Conservation (phyloP, 140 eudicot genomes). For the Bidens hawaiensis region DNA sequence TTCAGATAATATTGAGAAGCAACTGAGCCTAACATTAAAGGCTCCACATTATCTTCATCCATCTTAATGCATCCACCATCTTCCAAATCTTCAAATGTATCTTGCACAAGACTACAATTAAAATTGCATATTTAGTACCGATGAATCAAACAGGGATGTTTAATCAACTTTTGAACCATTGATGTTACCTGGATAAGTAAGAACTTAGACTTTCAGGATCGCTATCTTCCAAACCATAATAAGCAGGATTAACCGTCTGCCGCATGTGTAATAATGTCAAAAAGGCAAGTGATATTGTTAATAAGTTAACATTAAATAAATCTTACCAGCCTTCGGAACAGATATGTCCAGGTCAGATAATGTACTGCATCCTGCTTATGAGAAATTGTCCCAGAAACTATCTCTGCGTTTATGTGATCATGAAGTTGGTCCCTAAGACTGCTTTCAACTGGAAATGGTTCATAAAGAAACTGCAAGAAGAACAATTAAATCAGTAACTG, state of each 20-base stretch:
- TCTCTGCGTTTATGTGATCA: conserved; percentile 95
- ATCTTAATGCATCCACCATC: conserved; percentile 89
- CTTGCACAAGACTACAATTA: conserved; percentile 57
- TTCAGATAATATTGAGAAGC: conserved; percentile 95
- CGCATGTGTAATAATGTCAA: conserved; percentile 15
- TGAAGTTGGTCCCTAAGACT: conserved; percentile 93
- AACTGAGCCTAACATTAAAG: conserved; percentile 77
- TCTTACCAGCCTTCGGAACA: conserved; percentile 87
- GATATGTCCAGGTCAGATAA: conserved; percentile 93
- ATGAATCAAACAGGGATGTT: background rate
- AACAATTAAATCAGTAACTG: conserved; percentile 3
- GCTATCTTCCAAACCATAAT: conserved; percentile 82
- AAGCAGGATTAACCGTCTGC: conserved; percentile 92
- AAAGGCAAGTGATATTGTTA: background rate
- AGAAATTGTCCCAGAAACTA: conserved; percentile 90
- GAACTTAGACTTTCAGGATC: conserved; percentile 79
- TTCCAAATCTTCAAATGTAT: conserved; percentile 96
- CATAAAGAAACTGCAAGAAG: conserved; percentile 80
- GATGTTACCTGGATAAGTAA: conserved; percentile 76
- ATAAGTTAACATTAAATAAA: conserved; percentile 7
- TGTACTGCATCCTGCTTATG: conserved; percentile 96
- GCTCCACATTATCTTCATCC: conserved; percentile 75
- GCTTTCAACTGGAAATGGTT: conserved; percentile 99
- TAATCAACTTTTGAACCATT: background rate
- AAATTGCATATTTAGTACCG: conserved; percentile 10